Percentiles rank a stretch among this genome's conserved stretches.
phyloP scores from a whole-genome alignment of 306 rosid species.

The Sesbania bispinosa region DNA sequence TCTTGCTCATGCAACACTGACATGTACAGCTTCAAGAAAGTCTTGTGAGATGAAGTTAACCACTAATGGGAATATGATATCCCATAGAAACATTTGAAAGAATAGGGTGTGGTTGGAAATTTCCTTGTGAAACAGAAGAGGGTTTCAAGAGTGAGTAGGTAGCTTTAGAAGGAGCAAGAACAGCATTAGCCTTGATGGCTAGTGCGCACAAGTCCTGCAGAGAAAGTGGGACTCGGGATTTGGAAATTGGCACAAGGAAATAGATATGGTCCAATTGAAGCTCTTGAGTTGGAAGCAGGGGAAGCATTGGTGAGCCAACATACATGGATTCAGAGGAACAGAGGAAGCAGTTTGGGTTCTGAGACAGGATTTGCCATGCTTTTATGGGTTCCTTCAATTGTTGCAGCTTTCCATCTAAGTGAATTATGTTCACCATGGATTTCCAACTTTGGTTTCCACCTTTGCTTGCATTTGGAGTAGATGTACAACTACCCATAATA shows the following conservation, averaged over 20 bases:
- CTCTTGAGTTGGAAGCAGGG: conserved; percentile 35
- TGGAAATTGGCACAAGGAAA: conserved; percentile 47
- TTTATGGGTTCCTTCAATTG: conserved; percentile 43
- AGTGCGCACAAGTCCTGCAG: conserved; percentile 49
- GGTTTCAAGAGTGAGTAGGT: not conserved
- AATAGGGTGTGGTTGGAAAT: conserved; percentile 1
- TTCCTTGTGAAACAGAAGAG: not conserved
- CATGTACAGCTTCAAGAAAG: no score
- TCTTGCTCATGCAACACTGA: no score
- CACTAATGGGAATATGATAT: conserved; percentile 20
- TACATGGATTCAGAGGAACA: conserved; percentile 55
- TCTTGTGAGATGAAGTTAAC: no score
- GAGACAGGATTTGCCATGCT: conserved; percentile 48
- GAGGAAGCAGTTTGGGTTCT: conserved; percentile 51
- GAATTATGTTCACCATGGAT: conserved; percentile 39
- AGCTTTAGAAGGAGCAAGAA: conserved; percentile 34
- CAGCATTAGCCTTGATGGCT: conserved; percentile 58
- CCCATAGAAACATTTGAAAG: conserved; percentile 14
- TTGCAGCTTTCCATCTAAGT: conserved; percentile 49
- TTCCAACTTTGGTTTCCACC: conserved; percentile 23
- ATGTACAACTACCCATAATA: conserved; percentile 59
- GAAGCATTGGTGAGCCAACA: conserved; percentile 30
- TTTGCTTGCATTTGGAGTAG: conserved; percentile 31
- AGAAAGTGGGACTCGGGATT: conserved; percentile 35
- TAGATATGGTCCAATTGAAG: conserved; percentile 56